These are phyloP conservation scores for Parascedosporium putredinis DNA, from an alignment of 2,329 filamentous ascomycete genomes.

Conservation along the genomic window DNA sequence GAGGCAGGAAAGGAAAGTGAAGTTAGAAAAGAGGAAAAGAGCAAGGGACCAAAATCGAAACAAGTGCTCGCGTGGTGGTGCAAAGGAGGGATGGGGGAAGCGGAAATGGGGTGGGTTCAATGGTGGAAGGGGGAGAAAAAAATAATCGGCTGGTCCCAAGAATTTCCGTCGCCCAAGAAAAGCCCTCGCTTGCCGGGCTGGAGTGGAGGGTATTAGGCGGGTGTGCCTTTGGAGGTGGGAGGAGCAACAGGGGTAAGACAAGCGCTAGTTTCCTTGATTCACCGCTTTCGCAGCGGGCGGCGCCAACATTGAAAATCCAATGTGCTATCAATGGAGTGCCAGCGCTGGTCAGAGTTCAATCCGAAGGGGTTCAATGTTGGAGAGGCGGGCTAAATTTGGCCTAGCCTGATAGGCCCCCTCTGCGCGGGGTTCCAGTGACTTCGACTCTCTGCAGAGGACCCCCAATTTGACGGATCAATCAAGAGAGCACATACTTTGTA, in stretches of 20 bases:
- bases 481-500: too few relatives aligned
- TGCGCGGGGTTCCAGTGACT: neutral
- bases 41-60: neutral
- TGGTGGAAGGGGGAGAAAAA: too few relatives aligned
- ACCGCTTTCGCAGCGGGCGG: neutral
- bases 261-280: neutral
- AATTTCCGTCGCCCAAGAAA: neutral
- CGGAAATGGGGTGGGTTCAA: too few relatives aligned
- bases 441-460: too few relatives aligned
- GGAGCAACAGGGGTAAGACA: constrained; percentile 1
- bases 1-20: neutral
- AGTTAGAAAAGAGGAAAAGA: neutral
- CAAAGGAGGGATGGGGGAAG: too few relatives aligned
- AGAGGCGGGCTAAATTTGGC: neutral
- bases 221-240: neutral
- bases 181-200: too few relatives aligned
- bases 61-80: neutral
- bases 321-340: neutral
- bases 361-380: too few relatives aligned
- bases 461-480: too few relatives aligned
- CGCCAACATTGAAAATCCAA: too few relatives aligned
- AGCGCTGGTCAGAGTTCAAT: too few relatives aligned
- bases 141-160: too few relatives aligned
- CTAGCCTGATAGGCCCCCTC: neutral
- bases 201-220: too few relatives aligned